Base-by-base conservation (phyloP, 352 stramenopile genomes). In the Pythium inflatum region DNA sequence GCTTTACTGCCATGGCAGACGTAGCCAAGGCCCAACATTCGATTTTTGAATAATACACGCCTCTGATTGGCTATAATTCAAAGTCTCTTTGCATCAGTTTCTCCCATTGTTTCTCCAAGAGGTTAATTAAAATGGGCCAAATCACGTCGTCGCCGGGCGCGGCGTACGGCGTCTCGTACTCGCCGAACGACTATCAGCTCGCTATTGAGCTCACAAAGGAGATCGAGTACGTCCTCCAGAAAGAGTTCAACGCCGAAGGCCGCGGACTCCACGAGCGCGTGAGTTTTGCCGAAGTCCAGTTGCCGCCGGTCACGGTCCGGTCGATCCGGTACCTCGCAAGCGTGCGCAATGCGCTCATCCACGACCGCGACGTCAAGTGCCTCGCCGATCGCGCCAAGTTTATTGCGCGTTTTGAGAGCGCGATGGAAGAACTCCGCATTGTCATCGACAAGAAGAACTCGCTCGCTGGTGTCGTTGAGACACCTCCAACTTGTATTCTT, bases 191-290 rank as follows among this genome's bases (percentile, higher is more conserved):
- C 74, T 93, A 89, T 48, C 84, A 96, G 66, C 77, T 96, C 22
- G 87, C 79, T 28, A 93, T 94, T 69, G 87, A 93, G 74, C 70
- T 81, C 22, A 90, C 85, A 65, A 94, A 96, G 68, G 85, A 94
- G 68, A 71, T 94, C 13, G 88, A 96, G 72, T 78, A 81, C 59
- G 45, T 87, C 25, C 76, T 96, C 22, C 81, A 85, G 69, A 71
- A 57, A 14, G 72, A 93, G 54, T 92, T 94, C 55, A 72, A 75
- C n/a, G 87, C 84, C 11, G 68, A 80, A 25, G 88, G 88, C 55
- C 79, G 81, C 34, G 88, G 88, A 0, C 72, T 95, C 40, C 88
- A 95, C 72, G 88, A 95, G 64, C 89, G 78, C 46, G 80, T 91
- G 33, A 85, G 82, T 27, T 81, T 76, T 5, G 74, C 85, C 5